Evolutionary conservation across 2,329 filamentous ascomycete genomes (phyloP).

Genomic region (Pseudocercospora crystallina): DNA sequence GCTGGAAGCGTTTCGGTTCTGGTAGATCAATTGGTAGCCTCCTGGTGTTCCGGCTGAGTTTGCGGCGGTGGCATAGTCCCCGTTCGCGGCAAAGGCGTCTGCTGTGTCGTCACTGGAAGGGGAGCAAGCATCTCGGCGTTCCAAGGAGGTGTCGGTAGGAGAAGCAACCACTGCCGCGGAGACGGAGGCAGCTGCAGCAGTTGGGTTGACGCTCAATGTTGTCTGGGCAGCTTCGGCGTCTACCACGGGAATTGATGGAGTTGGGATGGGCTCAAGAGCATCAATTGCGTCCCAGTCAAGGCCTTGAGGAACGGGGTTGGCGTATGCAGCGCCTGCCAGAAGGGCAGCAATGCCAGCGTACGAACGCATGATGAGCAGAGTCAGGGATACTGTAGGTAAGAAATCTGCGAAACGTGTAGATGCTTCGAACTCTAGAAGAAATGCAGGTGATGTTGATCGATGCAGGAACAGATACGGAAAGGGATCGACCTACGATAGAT

Average conservation of each 20-base stretch:
- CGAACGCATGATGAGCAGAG: conserved; percentile 15
- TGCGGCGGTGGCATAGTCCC: conserved; percentile 18
- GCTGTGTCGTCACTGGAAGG: conserved; percentile 19
- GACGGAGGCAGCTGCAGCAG: conserved; percentile 20
- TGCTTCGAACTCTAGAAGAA: too few relatives aligned
- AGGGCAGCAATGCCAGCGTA: conserved; percentile 15
- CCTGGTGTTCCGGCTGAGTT: not conserved
- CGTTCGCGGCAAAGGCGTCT: conserved; percentile 12
- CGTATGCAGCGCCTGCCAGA: conserved; percentile 22
- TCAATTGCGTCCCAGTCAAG: conserved; percentile 25
- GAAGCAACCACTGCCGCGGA: conserved; percentile 21
- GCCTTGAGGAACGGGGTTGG: conserved; percentile 24
- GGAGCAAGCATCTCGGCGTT: conserved; percentile 12
- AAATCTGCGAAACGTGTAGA: too few relatives aligned
- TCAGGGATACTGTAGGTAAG: not conserved
- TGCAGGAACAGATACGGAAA: too few relatives aligned
- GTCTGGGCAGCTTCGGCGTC: conserved; percentile 19
- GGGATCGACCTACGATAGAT: too few relatives aligned
- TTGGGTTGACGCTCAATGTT: conserved; percentile 15
- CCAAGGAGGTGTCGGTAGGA: conserved; percentile 20
- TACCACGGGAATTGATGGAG: conserved; percentile 20
- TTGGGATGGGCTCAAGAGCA: conserved; percentile 12
- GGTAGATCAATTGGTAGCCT: conserved; percentile 9
- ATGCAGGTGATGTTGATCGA: too few relatives aligned
- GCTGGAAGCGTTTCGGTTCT: conserved; percentile 11